Conservation (phyloP, 306 rosid genomes). For the Chamaecrista fasciculata region DNA sequence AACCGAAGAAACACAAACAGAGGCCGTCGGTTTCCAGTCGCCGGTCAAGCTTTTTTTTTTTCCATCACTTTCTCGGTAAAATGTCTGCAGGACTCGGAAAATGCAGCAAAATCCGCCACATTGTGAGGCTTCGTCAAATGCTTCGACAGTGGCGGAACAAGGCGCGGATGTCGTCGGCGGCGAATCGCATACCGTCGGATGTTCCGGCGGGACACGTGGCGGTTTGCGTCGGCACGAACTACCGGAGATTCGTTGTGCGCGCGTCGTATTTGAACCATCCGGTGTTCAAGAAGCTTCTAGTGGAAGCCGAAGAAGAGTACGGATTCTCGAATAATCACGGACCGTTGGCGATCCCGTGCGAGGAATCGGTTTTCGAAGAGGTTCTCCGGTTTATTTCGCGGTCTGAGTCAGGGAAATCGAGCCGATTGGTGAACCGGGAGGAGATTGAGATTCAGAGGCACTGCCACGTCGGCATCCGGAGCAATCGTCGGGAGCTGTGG, state of each 20-base stretch:
- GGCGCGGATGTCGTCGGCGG: conserved; percentile 61
- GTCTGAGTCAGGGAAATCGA: conserved; percentile 43
- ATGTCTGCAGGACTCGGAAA: conserved; percentile 61
- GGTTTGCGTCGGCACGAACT: conserved; percentile 61
- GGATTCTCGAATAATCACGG: conserved; percentile 64
- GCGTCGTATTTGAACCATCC: conserved; percentile 79
- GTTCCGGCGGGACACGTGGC: conserved; percentile 80
- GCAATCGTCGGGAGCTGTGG: conserved; percentile 50
- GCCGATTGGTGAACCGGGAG: conserved; percentile 41
- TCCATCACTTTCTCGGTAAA: conserved; percentile 4
- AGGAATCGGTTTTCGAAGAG: conserved; percentile 65
- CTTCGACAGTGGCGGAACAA: conserved; percentile 77
- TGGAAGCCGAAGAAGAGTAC: conserved; percentile 69
- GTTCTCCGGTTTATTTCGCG: conserved; percentile 53
- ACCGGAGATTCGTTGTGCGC: conserved; percentile 59
- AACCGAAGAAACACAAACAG: no score
- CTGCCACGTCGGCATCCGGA: conserved; percentile 50
- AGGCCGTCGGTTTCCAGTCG: no score
- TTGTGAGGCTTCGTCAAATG: conserved; percentile 76
- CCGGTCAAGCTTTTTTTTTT: no score
- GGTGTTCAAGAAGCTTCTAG: conserved; percentile 61
- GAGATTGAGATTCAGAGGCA: conserved; percentile 48
- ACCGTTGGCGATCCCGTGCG: conserved; percentile 71
- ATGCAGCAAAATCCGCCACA: conserved; percentile 88
- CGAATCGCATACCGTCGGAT: conserved; percentile 59